Percentiles rank a stretch among this genome's conserved stretches.
These are phyloP conservation scores for Russula dissimulans DNA, from an alignment of 768 basidiomycete genomes.

Conservation along the genomic window DNA sequence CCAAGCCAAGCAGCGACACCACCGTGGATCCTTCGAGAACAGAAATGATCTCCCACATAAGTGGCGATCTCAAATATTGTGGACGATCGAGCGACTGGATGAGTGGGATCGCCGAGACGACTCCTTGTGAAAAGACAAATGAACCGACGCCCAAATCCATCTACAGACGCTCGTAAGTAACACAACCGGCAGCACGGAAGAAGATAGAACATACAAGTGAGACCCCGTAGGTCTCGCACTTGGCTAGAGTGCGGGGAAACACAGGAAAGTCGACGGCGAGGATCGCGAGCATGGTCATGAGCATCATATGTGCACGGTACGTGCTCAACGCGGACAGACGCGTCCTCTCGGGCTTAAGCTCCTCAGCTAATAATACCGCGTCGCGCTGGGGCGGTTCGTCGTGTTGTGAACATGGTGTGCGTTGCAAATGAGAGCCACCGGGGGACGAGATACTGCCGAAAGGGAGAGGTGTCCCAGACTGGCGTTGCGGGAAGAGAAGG, in stretches of 20 bases:
- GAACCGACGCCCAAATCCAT: constrained; percentile 98
- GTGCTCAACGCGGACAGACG: constrained; percentile 70
- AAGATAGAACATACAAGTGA: constrained; percentile 57
- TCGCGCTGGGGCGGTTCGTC: background rate
- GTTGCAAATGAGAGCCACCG: constrained; percentile 10
- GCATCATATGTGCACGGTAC: constrained; percentile 91
- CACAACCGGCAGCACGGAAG: background rate
- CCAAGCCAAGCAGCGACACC: constrained; percentile 60
- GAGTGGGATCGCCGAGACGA: constrained; percentile 80
- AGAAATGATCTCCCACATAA: constrained; percentile 41
- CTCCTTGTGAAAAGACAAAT: constrained; percentile 92
- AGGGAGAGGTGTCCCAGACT: constrained; percentile 43
- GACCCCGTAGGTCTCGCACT: constrained; percentile 90
- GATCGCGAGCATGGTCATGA: constrained; percentile 84
- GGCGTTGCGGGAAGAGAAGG: constrained; percentile 34
- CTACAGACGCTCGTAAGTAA: constrained; percentile 33
- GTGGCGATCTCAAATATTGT: constrained; percentile 38
- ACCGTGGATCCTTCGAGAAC: constrained; percentile 55
- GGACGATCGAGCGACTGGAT: constrained; percentile 65
- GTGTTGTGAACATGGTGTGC: constrained; percentile 1
- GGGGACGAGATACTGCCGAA: constrained; percentile 29
- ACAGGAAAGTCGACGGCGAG: constrained; percentile 93
- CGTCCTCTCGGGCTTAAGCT: constrained; percentile 16
- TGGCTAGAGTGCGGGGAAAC: constrained; percentile 81
- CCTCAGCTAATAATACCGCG: background rate